Base-by-base conservation (phyloP, 139 green algal genomes). In the Coelastrella sp. region DNA sequence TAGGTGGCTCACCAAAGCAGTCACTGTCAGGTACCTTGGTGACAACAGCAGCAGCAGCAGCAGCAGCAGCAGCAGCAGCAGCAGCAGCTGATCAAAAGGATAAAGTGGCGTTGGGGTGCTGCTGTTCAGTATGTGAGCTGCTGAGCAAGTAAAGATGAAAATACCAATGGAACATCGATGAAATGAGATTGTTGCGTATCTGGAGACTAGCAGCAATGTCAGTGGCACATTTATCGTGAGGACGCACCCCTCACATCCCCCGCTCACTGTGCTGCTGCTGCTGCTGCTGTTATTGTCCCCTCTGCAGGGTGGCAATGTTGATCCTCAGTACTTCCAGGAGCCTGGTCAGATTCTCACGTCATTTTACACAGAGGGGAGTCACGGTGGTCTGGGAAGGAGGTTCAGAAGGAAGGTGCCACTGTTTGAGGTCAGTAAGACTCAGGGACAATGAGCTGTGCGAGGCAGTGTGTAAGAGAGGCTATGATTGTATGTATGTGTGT, bases 381-480 rank as follows among this genome's bases (percentile, higher is more conserved):
- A 82, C 23, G 75, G 75, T 21, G 75, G 75, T 8, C 53, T 82
- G 21, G 75, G 75, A 5, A 60, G 34, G 15, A 51, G 48, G 23
- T 82, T 82, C 53, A 69, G 75, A 45, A 23, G 75, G 30, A 82
- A 82, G 38, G 51, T 82, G 75, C 75, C 75, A 6, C 53, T 82
- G 21, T 82, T 82, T 60, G 50, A 82, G 75, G 75, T 82, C 27
- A 27, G 72, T 8, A 8, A n/a, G n/a, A 11, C 1, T 5, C 6
- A 34, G 17, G 19, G 27, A 19, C 53, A 23, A n/a, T 63, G n/a
- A n/a, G n/a, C n/a, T n/a, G n/a, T n/a, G n/a, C n/a, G n/a, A 25
- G 53, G 15, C 27, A 5, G 17, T 2, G 6, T 19, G 53, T 21
- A 64, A 27, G 19, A 34, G 19, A 64, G 19, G 27, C 27, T 23